A percentile compares a stretch with the other conserved stretches of the same genome.
Conservation (phyloP, 2,329 filamentous ascomycete genomes). For the Colletotrichum cordylinicola region DNA sequence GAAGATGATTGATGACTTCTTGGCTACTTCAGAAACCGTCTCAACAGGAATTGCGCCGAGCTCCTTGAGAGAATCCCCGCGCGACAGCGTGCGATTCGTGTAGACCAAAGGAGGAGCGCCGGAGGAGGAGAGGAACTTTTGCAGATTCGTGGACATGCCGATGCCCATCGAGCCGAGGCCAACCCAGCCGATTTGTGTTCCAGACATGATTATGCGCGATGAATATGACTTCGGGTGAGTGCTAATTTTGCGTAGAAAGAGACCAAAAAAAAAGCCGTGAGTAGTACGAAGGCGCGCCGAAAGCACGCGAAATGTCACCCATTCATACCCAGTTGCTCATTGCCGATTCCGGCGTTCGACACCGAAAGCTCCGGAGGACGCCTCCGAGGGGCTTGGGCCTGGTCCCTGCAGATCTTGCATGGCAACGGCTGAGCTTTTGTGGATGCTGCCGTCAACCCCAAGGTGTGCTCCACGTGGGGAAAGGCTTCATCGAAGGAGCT, state of each 20-base stretch:
- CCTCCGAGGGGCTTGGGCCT: not conserved
- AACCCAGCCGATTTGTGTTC: constrained; percentile 1
- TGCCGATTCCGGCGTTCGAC: not conserved
- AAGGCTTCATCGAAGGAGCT: not conserved
- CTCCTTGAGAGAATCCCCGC: constrained; percentile 37
- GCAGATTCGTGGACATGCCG: constrained; percentile 36
- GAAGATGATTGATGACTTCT: constrained; percentile 42
- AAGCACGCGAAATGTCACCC: not conserved
- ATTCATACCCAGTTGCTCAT: not conserved
- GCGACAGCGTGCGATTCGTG: constrained; percentile 52
- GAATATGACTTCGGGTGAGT: not conserved
- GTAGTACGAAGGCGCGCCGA: too few species aligned
- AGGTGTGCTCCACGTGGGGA: constrained; percentile 11
- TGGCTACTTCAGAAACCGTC: constrained; percentile 38
- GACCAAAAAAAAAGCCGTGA: not conserved
- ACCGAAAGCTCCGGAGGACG: not conserved
- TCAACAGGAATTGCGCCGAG: constrained; percentile 37
- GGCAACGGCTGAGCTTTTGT: not conserved
- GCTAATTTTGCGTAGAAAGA: not conserved
- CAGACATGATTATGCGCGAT: not conserved
- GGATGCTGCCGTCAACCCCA: not conserved
- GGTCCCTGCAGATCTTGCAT: constrained; percentile 1
- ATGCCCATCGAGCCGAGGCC: constrained; percentile 50
- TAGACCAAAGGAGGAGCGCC: constrained; percentile 59
- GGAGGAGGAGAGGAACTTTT: constrained; percentile 62